Evolutionary conservation across 2,329 filamentous ascomycete genomes (phyloP), one percentile per base, ranked within the genome.

Genomic region (Alternaria sp.): DNA sequence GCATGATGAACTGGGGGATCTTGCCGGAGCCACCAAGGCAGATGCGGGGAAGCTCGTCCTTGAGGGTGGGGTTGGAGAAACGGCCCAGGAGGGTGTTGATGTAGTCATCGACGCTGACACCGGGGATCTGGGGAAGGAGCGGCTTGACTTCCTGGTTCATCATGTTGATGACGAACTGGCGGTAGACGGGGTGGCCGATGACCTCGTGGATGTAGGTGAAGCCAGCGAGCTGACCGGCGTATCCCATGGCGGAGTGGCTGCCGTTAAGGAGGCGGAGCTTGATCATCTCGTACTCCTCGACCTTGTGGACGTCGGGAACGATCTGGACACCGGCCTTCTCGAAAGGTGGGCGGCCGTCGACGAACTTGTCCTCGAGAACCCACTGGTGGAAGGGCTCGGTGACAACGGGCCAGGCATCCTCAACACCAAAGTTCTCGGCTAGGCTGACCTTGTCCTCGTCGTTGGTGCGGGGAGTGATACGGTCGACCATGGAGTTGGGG

Each of bases 401-500:
- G 49, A 75, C 72, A 13, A 75, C 72, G 19, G 72, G 72, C 72
- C 72, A 75, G 12, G 68, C 54, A 28, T 75, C 72, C 54, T 72
- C 66, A 17, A 75, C 62, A 23, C 71, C 70, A 9, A 75, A 75
- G 19, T 73, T 62, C 28, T 69, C 55, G 46, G 69, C 67, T 30
- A 75, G 65, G 54, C 54, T 64, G 56, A 54, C 17, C 45, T 69
- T 71, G 64, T 75, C 71, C 32, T 64, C 67, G 10, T 73, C 70
- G 13, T 66, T 65, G 32, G 72, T 75, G 32, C 71, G 64, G 25
- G 72, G 72, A 17, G 72, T 75, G 54, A 75, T 75, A n/a, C 72
- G 68, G 67, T 75, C 72, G 7, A 75, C 72, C 72, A 75, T 75
- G 55, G 69, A 72, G 69, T 75, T 75, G 57, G 72, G 72, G 68